Base-by-base conservation (phyloP, 352 stramenopile genomes). In the Phytophthora sp. region DNA sequence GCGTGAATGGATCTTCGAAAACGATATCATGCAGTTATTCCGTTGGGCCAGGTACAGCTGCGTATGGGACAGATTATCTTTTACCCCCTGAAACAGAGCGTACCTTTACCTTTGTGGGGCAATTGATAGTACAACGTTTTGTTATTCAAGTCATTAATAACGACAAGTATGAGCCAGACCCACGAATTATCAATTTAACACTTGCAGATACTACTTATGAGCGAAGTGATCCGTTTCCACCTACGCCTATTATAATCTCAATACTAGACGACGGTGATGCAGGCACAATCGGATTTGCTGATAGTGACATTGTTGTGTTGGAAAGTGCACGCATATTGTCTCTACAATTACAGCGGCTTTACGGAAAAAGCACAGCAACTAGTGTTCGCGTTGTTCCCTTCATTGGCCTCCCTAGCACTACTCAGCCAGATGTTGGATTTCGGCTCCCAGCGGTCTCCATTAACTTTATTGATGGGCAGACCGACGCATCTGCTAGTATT, bases 261-360 rank as follows among this genome's bases (percentile, higher is more conserved):
- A 84, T 91, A 39, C 7, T 45, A 1, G 82, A 91, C 42, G 82
- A 89, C 18, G 82, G 77, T 0, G 82, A 91, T 41, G 79, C 76
- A 20, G 82, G 82, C 3, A 61, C 26, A 39, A 76, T 91, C 28
- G 70, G 70, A 4, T 91, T 91, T 65, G 57, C 23, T 4, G 32
- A 38, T 4, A 31, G 27, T 1, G 43, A 63, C 1, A 18, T 77
- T 1, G 54, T 15, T 0, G 64, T 82, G 1, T 18, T 42, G 8
- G 82, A 91, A 48, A 70, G 63, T 15, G 55, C 41, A 1, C 44
- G 48, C 1, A 43, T 57, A 0, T 4, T 88, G 2, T 46, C 34
- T 2, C 53, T 91, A 13, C 54, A 41, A 8, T 26, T 91, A 1
- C 67, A 62, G 18, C 77, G 79, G 1, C 3, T 69, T 4, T 51